Evolutionary conservation across 768 basidiomycete genomes (phyloP).

Genomic region (Leccinum subtestaceum): DNA sequence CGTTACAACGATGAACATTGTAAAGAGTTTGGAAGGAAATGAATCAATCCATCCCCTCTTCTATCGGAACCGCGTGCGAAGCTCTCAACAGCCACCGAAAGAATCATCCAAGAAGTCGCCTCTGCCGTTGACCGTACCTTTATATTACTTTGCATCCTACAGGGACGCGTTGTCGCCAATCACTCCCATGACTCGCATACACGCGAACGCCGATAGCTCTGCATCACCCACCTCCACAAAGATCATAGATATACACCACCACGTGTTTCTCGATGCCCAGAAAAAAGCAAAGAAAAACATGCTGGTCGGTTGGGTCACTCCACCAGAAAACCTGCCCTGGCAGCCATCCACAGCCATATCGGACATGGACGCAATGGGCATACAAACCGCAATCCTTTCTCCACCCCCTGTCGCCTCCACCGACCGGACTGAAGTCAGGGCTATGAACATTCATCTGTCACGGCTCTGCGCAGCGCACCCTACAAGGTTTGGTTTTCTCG

Average conservation of each 20-base stretch:
- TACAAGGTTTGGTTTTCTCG: constrained; percentile 67
- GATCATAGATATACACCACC: constrained; percentile 72
- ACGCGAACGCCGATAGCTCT: neutral
- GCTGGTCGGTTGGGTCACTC: constrained; percentile 59
- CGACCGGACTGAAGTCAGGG: constrained; percentile 42
- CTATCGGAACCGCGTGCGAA: constrained; percentile 19
- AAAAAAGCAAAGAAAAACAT: constrained; percentile 45
- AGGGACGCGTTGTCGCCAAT: neutral
- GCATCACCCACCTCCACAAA: constrained; percentile 6
- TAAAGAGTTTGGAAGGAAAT: constrained; percentile 45
- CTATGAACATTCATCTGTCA: constrained; percentile 47
- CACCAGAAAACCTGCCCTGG: constrained; percentile 67
- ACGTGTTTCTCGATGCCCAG: constrained; percentile 59
- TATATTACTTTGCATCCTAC: constrained; percentile 2
- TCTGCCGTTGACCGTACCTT: neutral
- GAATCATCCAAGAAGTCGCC: constrained; percentile 17
- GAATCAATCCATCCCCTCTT: constrained; percentile 8
- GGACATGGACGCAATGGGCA: constrained; percentile 57
- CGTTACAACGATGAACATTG: constrained; percentile 78
- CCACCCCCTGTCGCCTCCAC: constrained; percentile 54
- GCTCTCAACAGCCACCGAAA: constrained; percentile 2
- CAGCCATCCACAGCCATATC: constrained; percentile 51
- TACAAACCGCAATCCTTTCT: constrained; percentile 64
- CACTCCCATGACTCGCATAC: constrained; percentile 15
- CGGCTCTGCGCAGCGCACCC: constrained; percentile 49